A percentile compares a stretch with the other conserved stretches of the same genome.
These are phyloP conservation scores for Ustilago cynodontis DNA, from an alignment of 1,284 basidiomycete genomes.

Conservation along the genomic window DNA sequence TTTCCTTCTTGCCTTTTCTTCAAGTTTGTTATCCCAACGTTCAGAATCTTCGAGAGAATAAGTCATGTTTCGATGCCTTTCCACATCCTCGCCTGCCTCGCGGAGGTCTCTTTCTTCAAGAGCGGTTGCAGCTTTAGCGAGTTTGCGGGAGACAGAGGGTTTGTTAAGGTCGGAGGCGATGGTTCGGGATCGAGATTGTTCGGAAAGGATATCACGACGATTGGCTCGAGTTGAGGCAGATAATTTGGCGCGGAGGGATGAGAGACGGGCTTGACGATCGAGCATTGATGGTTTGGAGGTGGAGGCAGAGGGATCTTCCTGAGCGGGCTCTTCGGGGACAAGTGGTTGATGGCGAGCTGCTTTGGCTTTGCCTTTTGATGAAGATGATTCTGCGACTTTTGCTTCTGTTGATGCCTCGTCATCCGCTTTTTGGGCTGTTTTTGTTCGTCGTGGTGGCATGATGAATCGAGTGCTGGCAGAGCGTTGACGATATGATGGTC, in stretches of 20 bases:
- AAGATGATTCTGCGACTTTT: not conserved
- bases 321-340: conserved; percentile 6
- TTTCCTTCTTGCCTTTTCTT: conserved; percentile 79
- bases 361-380: conserved; percentile 24
- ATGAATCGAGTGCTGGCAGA: too few species aligned
- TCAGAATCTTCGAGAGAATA: conserved; percentile 96
- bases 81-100: conserved; percentile 80
- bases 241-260: conserved; percentile 37
- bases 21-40: conserved; percentile 88
- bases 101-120: conserved; percentile 87
- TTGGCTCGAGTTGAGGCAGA: conserved; percentile 59
- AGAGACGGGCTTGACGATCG: conserved; percentile 35
- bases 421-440: conserved; percentile 29
- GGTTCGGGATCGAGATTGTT: conserved; percentile 50
- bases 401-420: not conserved
- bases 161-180: conserved; percentile 35
- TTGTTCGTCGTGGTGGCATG: conserved; percentile 37
- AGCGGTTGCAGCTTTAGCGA: conserved; percentile 81
- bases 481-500: too few species aligned
- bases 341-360: conserved; percentile 33
- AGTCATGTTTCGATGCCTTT: conserved; percentile 88
- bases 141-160: conserved; percentile 46
- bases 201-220: conserved; percentile 51
- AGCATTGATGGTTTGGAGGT: conserved; percentile 25
- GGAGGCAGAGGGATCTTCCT: not conserved